phyloP scores from a whole-genome alignment of 2,329 filamentous ascomycete genomes.

The Fusarium setosum region DNA sequence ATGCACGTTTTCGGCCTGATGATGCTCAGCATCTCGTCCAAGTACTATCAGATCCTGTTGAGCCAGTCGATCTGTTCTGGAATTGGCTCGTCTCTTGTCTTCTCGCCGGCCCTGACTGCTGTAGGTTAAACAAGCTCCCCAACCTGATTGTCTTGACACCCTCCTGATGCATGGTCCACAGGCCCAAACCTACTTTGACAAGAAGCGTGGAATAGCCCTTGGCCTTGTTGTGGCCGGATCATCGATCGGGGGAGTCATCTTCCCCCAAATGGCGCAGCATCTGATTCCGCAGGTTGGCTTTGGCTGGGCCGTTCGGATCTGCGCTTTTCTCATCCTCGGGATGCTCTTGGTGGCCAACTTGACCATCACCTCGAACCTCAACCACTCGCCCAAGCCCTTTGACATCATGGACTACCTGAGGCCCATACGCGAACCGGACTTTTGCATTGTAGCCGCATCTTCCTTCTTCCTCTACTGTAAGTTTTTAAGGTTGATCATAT shows the following conservation, averaged over 20 bases:
- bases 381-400: slow-evolving; percentile 17
- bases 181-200: slow-evolving; percentile 38
- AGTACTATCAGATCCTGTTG: slow-evolving; percentile 48
- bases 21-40: slow-evolving; percentile 61
- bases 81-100: slow-evolving; percentile 27
- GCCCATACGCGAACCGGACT: slow-evolving; percentile 17
- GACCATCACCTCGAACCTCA: slow-evolving; percentile 30
- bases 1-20: slow-evolving; percentile 67
- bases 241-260: slow-evolving; percentile 65
- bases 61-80: slow-evolving; percentile 31
- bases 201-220: slow-evolving; percentile 64
- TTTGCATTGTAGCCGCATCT: slow-evolving; percentile 25
- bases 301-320: slow-evolving; percentile 65
- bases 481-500: background rate
- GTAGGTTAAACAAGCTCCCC: slow-evolving; percentile 10
- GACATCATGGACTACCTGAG: slow-evolving; percentile 17
- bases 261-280: slow-evolving; percentile 44
- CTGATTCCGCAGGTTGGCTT: slow-evolving; percentile 38
- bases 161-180: background rate
- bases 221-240: slow-evolving; percentile 68
- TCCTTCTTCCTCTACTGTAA: slow-evolving; percentile 33
- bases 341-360: slow-evolving; percentile 34
- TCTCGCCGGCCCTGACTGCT: slow-evolving; percentile 24
- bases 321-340: slow-evolving; percentile 59
- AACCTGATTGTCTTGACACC: background rate